phyloP scores from a whole-genome alignment of 768 basidiomycete species.

The Boletus tylopilopsis region DNA sequence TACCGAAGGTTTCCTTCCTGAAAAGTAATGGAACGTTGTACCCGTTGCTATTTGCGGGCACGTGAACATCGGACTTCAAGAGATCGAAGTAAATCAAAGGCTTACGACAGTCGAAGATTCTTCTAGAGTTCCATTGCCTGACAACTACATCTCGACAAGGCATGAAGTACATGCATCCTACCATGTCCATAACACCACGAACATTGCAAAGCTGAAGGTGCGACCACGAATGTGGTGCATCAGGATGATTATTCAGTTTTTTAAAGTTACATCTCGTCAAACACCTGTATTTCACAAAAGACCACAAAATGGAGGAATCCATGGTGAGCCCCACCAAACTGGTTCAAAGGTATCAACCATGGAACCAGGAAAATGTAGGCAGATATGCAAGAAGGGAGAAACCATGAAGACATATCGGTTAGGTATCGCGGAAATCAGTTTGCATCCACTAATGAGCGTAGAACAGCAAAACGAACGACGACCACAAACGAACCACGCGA shows the following conservation, averaged over 20 bases:
- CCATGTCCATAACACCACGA: no score
- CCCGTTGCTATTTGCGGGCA: no score
- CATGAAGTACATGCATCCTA: no score
- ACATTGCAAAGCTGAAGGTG: no score
- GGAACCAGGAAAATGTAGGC: neutral
- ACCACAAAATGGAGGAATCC: slow-evolving; percentile 13
- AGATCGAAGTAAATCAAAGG: no score
- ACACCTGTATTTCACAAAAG: slow-evolving; percentile 7
- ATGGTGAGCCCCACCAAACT: slow-evolving; percentile 5
- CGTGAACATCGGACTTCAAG: no score
- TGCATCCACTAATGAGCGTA: slow-evolving; percentile 5
- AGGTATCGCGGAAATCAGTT: slow-evolving; percentile 17
- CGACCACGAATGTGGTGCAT: no score
- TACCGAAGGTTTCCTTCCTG: no score
- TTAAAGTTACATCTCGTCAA: slow-evolving; percentile 27
- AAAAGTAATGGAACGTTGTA: no score
- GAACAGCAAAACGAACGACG: slow-evolving; percentile 15
- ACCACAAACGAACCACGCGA: slow-evolving; percentile 10
- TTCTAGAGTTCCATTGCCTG: no score
- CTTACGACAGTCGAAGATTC: no score
- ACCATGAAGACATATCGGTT: slow-evolving; percentile 5
- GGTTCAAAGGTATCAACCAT: slow-evolving; percentile 6
- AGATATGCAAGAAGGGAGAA: slow-evolving; percentile 25
- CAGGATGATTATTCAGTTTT: slow-evolving; percentile 16
- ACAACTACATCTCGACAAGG: no score